These are phyloP conservation scores for Bocquillonia castaneifolia DNA, from an alignment of 441 rosid species.

Conservation along the genomic window DNA sequence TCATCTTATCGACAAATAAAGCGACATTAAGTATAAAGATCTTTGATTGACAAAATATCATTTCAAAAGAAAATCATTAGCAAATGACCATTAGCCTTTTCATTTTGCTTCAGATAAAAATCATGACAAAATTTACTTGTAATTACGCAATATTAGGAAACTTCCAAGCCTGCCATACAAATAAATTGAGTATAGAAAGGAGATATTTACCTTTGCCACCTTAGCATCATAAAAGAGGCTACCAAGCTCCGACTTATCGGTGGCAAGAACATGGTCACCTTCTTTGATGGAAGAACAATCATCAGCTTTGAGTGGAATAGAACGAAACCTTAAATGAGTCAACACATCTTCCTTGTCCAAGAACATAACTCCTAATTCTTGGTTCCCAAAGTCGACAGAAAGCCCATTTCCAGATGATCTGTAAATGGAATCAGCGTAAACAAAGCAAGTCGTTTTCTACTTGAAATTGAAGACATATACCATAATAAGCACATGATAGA, in stretches of 20 bases:
- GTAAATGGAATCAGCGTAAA: too few species aligned
- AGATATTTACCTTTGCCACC: not conserved
- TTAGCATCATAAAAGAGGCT: conserved; percentile 2
- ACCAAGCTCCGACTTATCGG: not conserved
- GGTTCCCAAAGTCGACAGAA: not conserved
- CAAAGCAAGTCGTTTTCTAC: not conserved
- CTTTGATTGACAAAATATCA: too few species aligned
- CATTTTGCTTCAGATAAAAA: not conserved
- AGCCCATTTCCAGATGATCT: not conserved
- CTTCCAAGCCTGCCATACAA: too few species aligned
- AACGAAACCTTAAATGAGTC: not conserved
- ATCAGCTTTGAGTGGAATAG: conserved; percentile 1
- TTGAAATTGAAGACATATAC: not conserved
- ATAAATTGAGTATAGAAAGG: not conserved
- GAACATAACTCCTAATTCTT: not conserved
- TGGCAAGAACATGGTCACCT: conserved; percentile 4
- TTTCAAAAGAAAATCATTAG: too few species aligned
- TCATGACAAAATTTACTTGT: not conserved
- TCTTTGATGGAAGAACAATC: conserved; percentile 1
- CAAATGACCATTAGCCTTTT: too few species aligned
- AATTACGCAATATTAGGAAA: too few species aligned
- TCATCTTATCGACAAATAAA: too few species aligned
- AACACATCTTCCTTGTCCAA: conserved; percentile 2
- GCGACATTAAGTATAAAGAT: too few species aligned
- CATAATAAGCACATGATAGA: not conserved